phyloP scores from a whole-genome alignment of 108 stramenopile genomes.

The Nannochloropsis gaditana region DNA sequence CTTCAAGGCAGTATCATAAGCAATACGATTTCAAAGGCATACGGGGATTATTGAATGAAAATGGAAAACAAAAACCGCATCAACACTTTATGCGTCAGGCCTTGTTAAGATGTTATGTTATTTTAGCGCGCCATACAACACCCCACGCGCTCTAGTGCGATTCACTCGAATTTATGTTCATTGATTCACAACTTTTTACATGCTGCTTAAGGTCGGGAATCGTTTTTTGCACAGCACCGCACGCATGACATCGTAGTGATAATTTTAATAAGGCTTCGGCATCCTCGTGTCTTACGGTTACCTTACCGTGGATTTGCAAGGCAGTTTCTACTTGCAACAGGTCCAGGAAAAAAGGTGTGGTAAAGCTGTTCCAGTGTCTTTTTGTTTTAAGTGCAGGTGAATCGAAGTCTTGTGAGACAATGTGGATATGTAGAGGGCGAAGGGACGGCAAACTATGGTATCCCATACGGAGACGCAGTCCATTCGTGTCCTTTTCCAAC shows the following conservation, averaged over 20 bases:
- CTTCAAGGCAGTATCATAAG: no score
- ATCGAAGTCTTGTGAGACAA: constrained; percentile 50
- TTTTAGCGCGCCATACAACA: no score
- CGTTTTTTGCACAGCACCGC: background rate
- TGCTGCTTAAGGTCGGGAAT: constrained; percentile 26
- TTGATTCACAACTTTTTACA: background rate
- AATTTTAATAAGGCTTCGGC: background rate
- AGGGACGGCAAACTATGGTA: constrained; percentile 43
- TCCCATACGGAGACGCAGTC: background rate
- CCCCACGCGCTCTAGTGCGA: no score
- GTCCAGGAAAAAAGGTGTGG: constrained; percentile 28
- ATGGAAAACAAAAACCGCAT: no score
- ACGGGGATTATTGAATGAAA: no score
- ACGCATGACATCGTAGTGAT: constrained; percentile 12
- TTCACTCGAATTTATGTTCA: no score
- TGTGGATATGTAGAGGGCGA: constrained; percentile 42
- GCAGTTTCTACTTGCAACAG: background rate
- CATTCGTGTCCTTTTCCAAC: background rate
- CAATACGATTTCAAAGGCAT: no score
- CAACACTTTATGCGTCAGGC: no score
- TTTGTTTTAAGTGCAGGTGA: constrained; percentile 27
- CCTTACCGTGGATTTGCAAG: background rate
- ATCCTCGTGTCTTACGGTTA: background rate
- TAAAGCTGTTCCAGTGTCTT: constrained; percentile 49
- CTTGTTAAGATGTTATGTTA: no score